These are phyloP conservation scores for Chlorella sp. DNA, from an alignment of 139 green algal genomes.

Conservation along the genomic window DNA sequence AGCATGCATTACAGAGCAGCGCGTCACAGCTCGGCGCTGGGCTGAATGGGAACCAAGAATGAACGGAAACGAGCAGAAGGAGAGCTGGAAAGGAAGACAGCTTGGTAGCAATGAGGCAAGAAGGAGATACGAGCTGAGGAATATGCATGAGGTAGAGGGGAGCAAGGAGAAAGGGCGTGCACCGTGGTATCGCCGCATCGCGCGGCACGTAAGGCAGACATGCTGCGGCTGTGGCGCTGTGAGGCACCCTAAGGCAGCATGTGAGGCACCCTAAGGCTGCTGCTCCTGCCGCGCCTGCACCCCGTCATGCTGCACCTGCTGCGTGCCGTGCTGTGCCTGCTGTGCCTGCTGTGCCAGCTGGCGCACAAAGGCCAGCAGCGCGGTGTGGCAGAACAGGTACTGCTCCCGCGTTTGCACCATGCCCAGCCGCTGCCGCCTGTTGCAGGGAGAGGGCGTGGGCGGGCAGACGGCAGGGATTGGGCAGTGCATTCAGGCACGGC, in stretches of 20 bases:
- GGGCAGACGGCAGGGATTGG: background rate
- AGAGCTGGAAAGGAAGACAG: background rate
- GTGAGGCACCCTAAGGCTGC: too few species aligned
- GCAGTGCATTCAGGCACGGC: too few species aligned
- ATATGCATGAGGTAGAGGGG: background rate
- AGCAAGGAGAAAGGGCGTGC: too few species aligned
- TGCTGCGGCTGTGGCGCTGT: too few species aligned
- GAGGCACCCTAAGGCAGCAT: too few species aligned
- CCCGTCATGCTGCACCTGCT: background rate
- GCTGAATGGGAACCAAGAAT: too few species aligned
- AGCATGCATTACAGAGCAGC: too few species aligned
- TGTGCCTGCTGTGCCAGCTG: constrained; percentile 2
- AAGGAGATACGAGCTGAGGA: background rate
- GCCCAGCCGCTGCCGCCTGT: constrained; percentile 81
- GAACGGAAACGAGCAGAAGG: too few species aligned
- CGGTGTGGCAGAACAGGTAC: constrained; percentile 82
- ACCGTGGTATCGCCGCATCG: too few species aligned
- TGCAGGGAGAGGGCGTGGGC: background rate
- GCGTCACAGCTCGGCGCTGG: too few species aligned
- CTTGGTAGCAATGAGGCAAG: background rate
- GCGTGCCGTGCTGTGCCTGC: background rate
- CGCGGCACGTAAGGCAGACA: background rate
- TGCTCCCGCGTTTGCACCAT: constrained; percentile 94
- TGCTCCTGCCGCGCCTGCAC: too few species aligned
- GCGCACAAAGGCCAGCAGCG: constrained; percentile 48